Evolutionary conservation across 176 grass and related monocot genomes (phyloP), one percentile per base, ranked within the genome.

Genomic region (Oryza longistaminata): DNA sequence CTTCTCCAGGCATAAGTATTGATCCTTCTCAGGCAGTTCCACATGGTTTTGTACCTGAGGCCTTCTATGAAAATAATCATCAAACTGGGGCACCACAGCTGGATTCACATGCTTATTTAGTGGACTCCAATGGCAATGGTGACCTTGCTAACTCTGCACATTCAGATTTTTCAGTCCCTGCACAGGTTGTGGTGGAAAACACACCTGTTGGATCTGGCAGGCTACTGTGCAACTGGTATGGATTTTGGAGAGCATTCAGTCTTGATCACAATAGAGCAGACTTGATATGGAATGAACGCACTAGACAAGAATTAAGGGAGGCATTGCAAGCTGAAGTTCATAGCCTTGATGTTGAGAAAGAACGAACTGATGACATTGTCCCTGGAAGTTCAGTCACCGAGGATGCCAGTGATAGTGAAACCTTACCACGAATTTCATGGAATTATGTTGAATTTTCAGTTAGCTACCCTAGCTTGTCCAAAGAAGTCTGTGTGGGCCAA

Each of bases 141-240:
- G 75, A 86, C 61, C 86, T 90, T 92, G 61, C 87, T 66, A 80
- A 79, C 79, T 94, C 92, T 43, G 48, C 87, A 43, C 89, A 92
- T 80, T 87, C 90, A 75, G 91, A 98, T 82, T 86, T 92, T 44
- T 91, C 96, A 81, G 91, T 89, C 70, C 96, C 96, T 66, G 96
- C 96, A 76, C 96, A 98, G 83, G 88, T 98, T 81, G 93, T 98
- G 77, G 83, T 96, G 55, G 96, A 98, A 88, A 98, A 96, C 73
- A 99, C 96, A 69, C 96, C 96, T 80, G 96, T 99, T 66, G 96
- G 96, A 85, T 99, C 96, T 92, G 96, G 96, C 75, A 90, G 91
- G 81, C 81, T 99, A 42, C 80, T 99, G 53, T 99, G 96, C 82
- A 99, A 99, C 82, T 99, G 96, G 96, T 83, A 94, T 76, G 96